Percentiles rank a stretch among this genome's conserved stretches.
Evolutionary conservation across 73 alveolate genomes (phyloP).

Genomic region (Paraurostyla sp.): DNA sequence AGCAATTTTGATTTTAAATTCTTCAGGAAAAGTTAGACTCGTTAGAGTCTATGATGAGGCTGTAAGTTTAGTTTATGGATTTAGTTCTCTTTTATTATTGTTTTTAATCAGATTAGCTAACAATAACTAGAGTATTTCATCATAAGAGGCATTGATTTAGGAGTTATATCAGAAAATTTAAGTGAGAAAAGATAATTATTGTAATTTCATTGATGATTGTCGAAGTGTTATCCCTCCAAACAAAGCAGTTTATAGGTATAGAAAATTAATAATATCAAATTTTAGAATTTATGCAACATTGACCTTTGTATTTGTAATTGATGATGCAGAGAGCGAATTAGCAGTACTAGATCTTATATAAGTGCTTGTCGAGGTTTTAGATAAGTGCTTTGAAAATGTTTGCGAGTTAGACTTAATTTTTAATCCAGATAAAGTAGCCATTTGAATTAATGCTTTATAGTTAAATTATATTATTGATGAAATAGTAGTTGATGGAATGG

Average conservation of each 20-base stretch:
- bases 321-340: slow-evolving; percentile 95
- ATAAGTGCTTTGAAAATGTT: slow-evolving; percentile 90
- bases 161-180: slow-evolving; percentile 76
- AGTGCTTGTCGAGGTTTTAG: slow-evolving; percentile 95
- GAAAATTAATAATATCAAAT: neutral
- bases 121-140: slow-evolving; percentile 62
- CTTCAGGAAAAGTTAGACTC: slow-evolving; percentile 89
- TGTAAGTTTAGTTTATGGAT: no score
- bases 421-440: slow-evolving; percentile 88
- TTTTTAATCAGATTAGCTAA: no score
- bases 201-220: slow-evolving; percentile 87
- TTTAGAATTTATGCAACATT: slow-evolving; percentile 92
- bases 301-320: slow-evolving; percentile 89
- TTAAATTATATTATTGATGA: slow-evolving; percentile 90
- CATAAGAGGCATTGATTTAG: slow-evolving; percentile 57
- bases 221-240: slow-evolving; percentile 73
- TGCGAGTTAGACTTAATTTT: slow-evolving; percentile 96
- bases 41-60: slow-evolving; percentile 86
- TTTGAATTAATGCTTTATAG: neutral
- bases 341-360: slow-evolving; percentile 92
- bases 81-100: slow-evolving; percentile 31
- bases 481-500: slow-evolving; percentile 83
- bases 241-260: slow-evolving; percentile 83
- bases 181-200: slow-evolving; percentile 77
- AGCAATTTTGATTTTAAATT: slow-evolving; percentile 82